Evolutionary conservation across 495 filamentous ascomycete genomes (phyloP).

Genomic region (Podospora fimiseda): DNA sequence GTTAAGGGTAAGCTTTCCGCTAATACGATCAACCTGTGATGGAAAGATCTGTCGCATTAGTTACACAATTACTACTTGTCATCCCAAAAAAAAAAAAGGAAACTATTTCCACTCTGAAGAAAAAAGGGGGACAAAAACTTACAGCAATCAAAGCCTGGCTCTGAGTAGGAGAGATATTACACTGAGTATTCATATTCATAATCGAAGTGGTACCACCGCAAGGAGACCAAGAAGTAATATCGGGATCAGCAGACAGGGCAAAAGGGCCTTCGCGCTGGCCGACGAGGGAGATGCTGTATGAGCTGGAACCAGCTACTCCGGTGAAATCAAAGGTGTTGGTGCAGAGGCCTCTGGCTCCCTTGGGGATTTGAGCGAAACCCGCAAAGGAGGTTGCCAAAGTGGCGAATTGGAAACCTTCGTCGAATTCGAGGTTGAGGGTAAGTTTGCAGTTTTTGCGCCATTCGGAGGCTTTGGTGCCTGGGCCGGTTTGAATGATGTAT

Average conservation of each 20-base stretch:
- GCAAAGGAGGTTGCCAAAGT: constrained; percentile 17
- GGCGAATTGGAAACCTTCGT: constrained; percentile 19
- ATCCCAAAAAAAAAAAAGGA: background rate
- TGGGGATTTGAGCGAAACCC: constrained; percentile 21
- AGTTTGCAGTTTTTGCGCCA: constrained; percentile 22
- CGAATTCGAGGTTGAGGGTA: constrained; percentile 17
- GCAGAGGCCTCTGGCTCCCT: constrained; percentile 16
- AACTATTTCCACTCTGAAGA: background rate
- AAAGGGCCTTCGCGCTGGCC: constrained; percentile 18
- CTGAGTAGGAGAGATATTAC: constrained; percentile 21
- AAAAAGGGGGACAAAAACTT: background rate
- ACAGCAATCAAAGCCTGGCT: constrained; percentile 18
- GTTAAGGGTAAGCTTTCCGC: constrained; percentile 21
- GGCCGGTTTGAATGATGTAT: constrained; percentile 16
- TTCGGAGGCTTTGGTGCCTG: constrained; percentile 12
- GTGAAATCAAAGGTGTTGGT: constrained; percentile 23
- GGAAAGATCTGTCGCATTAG: background rate
- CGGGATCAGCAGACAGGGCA: constrained; percentile 12
- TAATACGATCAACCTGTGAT: constrained; percentile 22
- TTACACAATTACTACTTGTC: background rate
- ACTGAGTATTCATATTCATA: constrained; percentile 26
- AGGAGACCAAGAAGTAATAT: constrained; percentile 15
- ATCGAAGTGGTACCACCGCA: constrained; percentile 16
- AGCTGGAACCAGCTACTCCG: constrained; percentile 8
- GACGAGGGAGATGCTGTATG: constrained; percentile 10